A percentile compares a stretch with the other conserved stretches of the same genome.
Evolutionary conservation across 768 basidiomycete genomes (phyloP).

Genomic region (Agrocybe chaxingu): DNA sequence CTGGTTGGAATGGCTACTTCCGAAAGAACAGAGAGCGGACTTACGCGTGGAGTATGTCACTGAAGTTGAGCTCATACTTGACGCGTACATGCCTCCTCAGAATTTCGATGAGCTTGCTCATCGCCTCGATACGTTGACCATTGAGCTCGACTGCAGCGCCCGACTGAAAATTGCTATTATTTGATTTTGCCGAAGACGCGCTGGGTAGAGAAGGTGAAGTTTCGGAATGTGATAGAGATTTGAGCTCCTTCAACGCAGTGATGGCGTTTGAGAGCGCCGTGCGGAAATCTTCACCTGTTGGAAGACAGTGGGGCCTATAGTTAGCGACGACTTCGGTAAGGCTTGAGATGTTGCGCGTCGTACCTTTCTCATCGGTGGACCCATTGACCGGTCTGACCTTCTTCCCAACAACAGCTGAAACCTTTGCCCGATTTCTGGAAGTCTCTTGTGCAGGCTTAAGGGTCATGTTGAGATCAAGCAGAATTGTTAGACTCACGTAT

Average conservation of each 20-base stretch:
- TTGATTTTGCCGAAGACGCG: slow-evolving; percentile 27
- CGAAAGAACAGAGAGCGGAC: slow-evolving; percentile 22
- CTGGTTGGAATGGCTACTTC: not conserved
- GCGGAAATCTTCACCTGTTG: slow-evolving; percentile 64
- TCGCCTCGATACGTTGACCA: slow-evolving; percentile 55
- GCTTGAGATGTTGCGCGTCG: not conserved
- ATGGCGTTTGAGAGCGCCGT: slow-evolving; percentile 67
- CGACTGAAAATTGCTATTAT: slow-evolving; percentile 14
- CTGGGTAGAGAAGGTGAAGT: slow-evolving; percentile 30
- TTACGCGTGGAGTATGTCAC: slow-evolving; percentile 74
- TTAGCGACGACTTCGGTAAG: not conserved
- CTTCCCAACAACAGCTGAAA: slow-evolving; percentile 7
- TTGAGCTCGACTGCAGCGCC: slow-evolving; percentile 42
- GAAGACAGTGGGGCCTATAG: not conserved
- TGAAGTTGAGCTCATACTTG: slow-evolving; percentile 67
- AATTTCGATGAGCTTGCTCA: slow-evolving; percentile 61
- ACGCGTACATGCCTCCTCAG: slow-evolving; percentile 73
- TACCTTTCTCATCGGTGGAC: slow-evolving; percentile 38
- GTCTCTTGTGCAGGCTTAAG: slow-evolving; percentile 22
- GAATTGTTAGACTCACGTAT: slow-evolving; percentile 34
- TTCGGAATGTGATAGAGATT: slow-evolving; percentile 39
- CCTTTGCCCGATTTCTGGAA: slow-evolving; percentile 15
- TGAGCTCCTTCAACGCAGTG: slow-evolving; percentile 53
- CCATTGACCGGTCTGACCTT: slow-evolving; percentile 12
- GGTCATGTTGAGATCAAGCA: slow-evolving; percentile 1